phyloP scores from a whole-genome alignment of 129 eudicot genomes.

The Apium graveolens region DNA sequence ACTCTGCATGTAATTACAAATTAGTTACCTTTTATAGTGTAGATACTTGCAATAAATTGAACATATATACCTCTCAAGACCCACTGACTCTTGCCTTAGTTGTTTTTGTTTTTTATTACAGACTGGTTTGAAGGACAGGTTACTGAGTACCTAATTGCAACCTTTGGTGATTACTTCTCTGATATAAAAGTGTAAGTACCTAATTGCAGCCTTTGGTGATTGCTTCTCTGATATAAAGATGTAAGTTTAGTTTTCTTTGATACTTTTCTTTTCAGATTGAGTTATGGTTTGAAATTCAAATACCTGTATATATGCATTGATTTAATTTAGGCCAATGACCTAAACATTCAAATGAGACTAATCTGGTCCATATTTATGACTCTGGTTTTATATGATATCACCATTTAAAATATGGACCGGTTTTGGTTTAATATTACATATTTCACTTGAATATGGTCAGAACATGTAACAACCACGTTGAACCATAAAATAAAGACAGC shows the following conservation, averaged over 20 bases:
- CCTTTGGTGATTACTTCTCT: slow-evolving; percentile 85
- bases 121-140: slow-evolving; percentile 99
- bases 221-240: slow-evolving; percentile 85
- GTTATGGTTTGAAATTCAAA: not conserved
- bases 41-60: not conserved
- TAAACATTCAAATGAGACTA: not conserved
- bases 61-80: not conserved
- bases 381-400: not conserved
- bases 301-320: not conserved
- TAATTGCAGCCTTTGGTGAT: slow-evolving; percentile 87
- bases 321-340: not conserved
- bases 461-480: not conserved
- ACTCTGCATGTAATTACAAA: not conserved
- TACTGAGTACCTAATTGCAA: slow-evolving; percentile 90
- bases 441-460: not conserved
- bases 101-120: slow-evolving; percentile 20
- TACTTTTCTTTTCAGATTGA: not conserved
- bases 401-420: not conserved
- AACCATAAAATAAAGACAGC: no score
- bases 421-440: not conserved
- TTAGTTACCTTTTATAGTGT: not conserved
- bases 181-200: slow-evolving; percentile 31
- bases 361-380: not conserved
- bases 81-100: not conserved
- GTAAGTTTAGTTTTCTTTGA: slow-evolving; percentile 29